Conservation (phyloP, 2,329 filamentous ascomycete genomes). For the Phaeosphaeriaceae sp. region DNA sequence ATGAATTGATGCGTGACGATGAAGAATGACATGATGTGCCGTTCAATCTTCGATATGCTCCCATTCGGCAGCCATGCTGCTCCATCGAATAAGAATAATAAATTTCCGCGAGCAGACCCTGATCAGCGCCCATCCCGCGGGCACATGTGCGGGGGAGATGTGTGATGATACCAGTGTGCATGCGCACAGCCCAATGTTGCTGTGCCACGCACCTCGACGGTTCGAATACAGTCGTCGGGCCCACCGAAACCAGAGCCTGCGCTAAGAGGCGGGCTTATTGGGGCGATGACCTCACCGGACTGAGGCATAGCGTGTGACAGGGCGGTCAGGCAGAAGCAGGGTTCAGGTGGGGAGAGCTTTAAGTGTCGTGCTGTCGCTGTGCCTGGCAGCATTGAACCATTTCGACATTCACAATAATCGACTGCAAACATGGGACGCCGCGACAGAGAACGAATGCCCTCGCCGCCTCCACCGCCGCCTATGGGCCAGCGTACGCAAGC, state of each 20-base stretch:
- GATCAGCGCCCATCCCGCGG: conserved; percentile 5
- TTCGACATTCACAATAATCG: not conserved
- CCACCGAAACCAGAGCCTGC: conserved; percentile 13
- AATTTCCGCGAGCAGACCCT: conserved; percentile 4
- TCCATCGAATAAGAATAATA: conserved; percentile 3
- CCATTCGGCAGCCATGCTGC: not conserved
- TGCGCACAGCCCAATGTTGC: conserved; percentile 19
- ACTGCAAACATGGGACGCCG: conserved; percentile 22
- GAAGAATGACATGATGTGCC: not conserved
- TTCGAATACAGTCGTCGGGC: conserved; percentile 14
- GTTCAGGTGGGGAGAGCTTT: not conserved
- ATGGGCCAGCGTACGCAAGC: not conserved
- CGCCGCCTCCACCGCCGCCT: conserved; percentile 20
- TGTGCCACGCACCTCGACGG: conserved; percentile 20
- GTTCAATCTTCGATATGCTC: not conserved
- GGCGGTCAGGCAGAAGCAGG: not conserved
- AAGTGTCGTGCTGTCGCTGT: not conserved
- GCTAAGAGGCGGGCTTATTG: conserved; percentile 13
- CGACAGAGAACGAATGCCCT: conserved; percentile 17
- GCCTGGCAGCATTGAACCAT: not conserved
- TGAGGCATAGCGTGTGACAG: conserved; percentile 4
- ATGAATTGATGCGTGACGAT: not conserved
- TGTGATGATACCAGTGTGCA: conserved; percentile 23
- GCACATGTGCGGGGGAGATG: conserved; percentile 6
- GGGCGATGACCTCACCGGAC: conserved; percentile 24